phyloP scores from a whole-genome alignment of 441 rosid genomes.

The Metrosideros polymorpha region DNA sequence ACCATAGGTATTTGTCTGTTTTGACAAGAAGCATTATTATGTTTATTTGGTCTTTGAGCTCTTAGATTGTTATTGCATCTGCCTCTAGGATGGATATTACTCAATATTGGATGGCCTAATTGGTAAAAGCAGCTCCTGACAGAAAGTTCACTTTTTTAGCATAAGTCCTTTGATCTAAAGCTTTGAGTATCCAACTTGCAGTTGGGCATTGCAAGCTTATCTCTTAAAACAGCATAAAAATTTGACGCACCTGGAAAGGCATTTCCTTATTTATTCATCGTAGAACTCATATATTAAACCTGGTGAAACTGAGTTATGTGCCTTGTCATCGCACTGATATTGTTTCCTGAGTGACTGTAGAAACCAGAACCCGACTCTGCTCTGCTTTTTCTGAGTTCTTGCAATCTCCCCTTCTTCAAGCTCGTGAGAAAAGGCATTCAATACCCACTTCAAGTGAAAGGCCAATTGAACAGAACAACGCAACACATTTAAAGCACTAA shows the following conservation, averaged over 20 bases:
- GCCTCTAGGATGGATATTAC: neutral
- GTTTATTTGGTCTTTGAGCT: neutral
- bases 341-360: neutral
- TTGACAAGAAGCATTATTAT: neutral
- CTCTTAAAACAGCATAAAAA: neutral
- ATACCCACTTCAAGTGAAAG: neutral
- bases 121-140: neutral
- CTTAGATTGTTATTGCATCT: neutral
- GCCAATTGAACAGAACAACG: neutral
- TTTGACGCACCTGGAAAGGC: neutral
- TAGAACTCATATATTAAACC: neutral
- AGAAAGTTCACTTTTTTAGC: neutral
- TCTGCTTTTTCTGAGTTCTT: neutral
- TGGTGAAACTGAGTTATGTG: neutral
- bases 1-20: constrained; percentile 53
- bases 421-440: neutral
- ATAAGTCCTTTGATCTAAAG: neutral
- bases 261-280: neutral
- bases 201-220: neutral
- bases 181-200: neutral
- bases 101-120: neutral
- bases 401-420: neutral
- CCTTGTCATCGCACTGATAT: neutral
- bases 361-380: neutral
- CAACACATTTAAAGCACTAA: neutral